Conservation (phyloP, 2,329 filamentous ascomycete species). For the Trichoderma harzianum region DNA sequence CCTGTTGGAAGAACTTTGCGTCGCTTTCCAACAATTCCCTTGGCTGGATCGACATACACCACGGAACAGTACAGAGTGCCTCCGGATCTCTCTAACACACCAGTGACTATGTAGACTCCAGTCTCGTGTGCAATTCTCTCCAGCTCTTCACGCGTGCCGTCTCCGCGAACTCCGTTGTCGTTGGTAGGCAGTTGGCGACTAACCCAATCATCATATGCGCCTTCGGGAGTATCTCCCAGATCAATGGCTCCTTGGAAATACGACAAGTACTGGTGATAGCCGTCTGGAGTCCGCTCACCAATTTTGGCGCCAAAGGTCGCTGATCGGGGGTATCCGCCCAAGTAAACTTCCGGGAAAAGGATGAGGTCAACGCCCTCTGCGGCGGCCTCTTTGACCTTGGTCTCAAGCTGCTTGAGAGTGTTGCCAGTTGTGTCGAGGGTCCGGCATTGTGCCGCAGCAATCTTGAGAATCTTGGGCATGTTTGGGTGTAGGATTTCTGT, state of each 20-base stretch:
- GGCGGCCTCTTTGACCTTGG: not conserved
- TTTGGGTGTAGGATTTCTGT: not conserved
- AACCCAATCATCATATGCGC: not conserved
- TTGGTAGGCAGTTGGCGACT: not conserved
- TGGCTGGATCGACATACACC: not conserved
- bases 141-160: not conserved
- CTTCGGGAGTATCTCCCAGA: not conserved
- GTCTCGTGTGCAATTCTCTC: not conserved
- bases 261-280: not conserved
- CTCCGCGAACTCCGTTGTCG: not conserved
- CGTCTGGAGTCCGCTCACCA: not conserved
- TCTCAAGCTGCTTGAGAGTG: not conserved
- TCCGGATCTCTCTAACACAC: not conserved
- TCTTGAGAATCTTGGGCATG: not conserved
- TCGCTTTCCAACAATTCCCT: not conserved
- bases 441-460: not conserved
- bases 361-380: not conserved
- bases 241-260: conserved; percentile 6
- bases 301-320: conserved; percentile 2
- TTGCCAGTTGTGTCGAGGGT: not conserved
- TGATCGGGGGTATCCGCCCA: not conserved
- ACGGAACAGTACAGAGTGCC: not conserved
- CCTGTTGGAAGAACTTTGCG: not conserved
- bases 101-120: not conserved
- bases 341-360: not conserved